Base-by-base conservation (phyloP, 1,139 yeast genomes). In the Zygotorulaspora mrakii region DNA sequence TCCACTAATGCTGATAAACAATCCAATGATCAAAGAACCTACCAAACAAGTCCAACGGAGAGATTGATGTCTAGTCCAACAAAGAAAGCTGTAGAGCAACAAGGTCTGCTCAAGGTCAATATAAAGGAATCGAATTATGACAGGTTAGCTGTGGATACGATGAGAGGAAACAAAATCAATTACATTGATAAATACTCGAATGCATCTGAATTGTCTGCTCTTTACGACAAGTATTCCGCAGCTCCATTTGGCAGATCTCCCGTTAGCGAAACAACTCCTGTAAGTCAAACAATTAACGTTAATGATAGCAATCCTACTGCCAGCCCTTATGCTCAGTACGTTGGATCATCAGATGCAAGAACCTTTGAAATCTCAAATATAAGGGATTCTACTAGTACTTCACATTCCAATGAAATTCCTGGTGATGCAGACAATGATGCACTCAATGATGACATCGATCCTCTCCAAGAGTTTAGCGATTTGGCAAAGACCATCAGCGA, bases 291-390 rank as follows among this genome's bases (percentile, higher is more conserved):
- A 8, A 25, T 39, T 14, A 16, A 37, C 3, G 35, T 37, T 7
- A 29, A 39, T 14, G 33, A 37, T 13, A 12, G 28, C 4, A 33
- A 34, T 13, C 38, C 39, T 21, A 29, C 39, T 21, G 43, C 39
- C 13, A 52, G 54, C 22, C 55, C 59, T 8, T 56, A 57, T 34
- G 51, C 54, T 23, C 53, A 54, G 29, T 56, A 57, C 25, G 42
- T 51, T 11, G 59, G 58, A 1, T 44, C 53, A n/a, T 42, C 53
- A 1, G 51, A 46, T 17, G 43, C 33, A n/a, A 55, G 47, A 27
- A 46, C 49, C 12, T 48, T 55, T 25, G 57, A 54, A 29, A 53
- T 55, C 17, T 47, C 59, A 1, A 47, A 47, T 31, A 35, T 54
- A n/a, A 44, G 54, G 31, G 55, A 54, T 33, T 54, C 59, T 7